phyloP scores from a whole-genome alignment of 2,329 filamentous ascomycete genomes.

The Apiospora kogelbergensis region DNA sequence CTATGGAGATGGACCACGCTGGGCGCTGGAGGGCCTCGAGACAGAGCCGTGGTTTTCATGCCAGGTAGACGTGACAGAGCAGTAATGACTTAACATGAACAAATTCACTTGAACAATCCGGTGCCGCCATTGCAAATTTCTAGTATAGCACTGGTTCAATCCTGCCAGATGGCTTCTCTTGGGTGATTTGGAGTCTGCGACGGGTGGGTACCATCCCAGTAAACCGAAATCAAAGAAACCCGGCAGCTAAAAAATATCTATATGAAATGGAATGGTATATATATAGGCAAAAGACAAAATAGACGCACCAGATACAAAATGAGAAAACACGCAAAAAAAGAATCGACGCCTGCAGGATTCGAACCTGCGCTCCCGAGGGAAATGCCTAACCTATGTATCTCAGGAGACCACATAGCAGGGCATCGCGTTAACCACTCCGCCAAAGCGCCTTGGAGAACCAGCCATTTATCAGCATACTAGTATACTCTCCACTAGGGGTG shows the following conservation, averaged over 20 bases:
- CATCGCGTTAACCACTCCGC: conserved; percentile 8
- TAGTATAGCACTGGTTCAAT: not conserved
- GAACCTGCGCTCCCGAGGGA: conserved; percentile 6
- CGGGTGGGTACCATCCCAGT: no score
- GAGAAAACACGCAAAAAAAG: not conserved
- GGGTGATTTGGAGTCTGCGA: not conserved
- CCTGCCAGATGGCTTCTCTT: not conserved
- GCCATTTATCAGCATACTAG: not conserved
- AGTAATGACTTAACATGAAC: conserved; percentile 1
- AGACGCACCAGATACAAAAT: not conserved
- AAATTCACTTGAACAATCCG: not conserved
- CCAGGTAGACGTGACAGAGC: not conserved
- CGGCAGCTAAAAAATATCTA: no score
- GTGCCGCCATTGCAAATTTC: not conserved
- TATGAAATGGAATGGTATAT: not conserved
- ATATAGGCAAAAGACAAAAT: not conserved
- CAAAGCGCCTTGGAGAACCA: not conserved
- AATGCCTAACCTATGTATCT: conserved; percentile 1
- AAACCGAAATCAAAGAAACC: no score
- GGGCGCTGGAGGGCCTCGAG: not conserved
- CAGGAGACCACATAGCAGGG: not conserved
- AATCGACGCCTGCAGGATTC: conserved; percentile 2
- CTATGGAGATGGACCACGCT: not conserved
- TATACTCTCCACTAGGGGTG: no score
- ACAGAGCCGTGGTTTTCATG: not conserved